Base-by-base conservation (phyloP, 257 asterid genomes). In the Solanum rostratum region DNA sequence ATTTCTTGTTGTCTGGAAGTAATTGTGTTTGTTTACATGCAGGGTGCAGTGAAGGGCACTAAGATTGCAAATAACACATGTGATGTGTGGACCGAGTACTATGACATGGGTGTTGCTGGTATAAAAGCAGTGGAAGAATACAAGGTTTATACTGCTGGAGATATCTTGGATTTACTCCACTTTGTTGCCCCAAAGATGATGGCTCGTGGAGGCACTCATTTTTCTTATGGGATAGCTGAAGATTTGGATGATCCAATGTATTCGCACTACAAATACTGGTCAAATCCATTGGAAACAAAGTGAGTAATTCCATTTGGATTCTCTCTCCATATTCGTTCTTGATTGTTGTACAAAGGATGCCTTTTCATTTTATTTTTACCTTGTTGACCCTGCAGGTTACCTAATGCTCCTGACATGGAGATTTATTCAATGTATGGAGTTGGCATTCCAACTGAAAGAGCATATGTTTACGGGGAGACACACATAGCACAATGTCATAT, bases 231-330 rank as follows among this genome's bases (percentile, higher is more conserved):
- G 33, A 88, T 95, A 80, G 98, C 98, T 78, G 96, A 95, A 82
- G 66, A 95, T 89, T 92, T 95, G 94, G 96, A 95, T 20, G 95
- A 95, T 84, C 93, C 94, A 49, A 92, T 92, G 88, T 95, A 92
- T 79, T 24, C 20, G 10, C 98, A 94, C 86, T 94, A 95, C 91
- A 95, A 90, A 84, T 92, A 95, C 86, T 95, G 98, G 98, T 95
- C 98, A 54, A 94, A 95, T 90, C 98, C 98, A 52, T 84, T 95
- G 92, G 98, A 95, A 89, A 95, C 98, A 16, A 94, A 91, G 98
- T 95, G 84, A 90, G 94, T 29, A 39, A 55, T 46, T 71, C n/a
- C 43, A 49, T 29, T 76, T 24, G 24, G 11, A 49, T 45, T 76
- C 3, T 49, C 27, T 76, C 62, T 76, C 43, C 62, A 2, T 24